These are phyloP conservation scores for Chaetomium sp. DNA, from an alignment of 2,329 filamentous ascomycete species.

Conservation along the genomic window DNA sequence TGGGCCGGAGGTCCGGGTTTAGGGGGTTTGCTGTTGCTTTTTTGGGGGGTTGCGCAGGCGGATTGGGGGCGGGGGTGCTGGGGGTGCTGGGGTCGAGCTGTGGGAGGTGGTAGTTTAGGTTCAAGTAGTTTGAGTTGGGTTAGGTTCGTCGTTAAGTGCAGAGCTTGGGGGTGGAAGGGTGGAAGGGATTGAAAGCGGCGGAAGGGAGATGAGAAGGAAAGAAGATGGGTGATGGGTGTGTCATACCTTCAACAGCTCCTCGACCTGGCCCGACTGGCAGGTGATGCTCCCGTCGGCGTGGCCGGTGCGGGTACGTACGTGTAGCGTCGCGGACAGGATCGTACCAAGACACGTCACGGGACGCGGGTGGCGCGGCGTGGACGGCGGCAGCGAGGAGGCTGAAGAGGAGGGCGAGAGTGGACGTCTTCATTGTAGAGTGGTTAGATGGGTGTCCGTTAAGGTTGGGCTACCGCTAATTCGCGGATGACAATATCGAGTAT, in stretches of 20 bases:
- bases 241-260: not conserved
- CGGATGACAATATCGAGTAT: too few species aligned
- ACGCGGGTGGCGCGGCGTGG: not conserved
- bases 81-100: not conserved
- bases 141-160: too few species aligned
- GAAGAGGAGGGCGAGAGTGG: not conserved
- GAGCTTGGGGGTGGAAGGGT: too few species aligned
- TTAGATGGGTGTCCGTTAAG: too few species aligned
- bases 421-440: constrained; percentile 5
- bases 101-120: not conserved
- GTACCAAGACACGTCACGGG: constrained; percentile 7
- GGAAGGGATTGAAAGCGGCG: not conserved
- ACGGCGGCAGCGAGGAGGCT: not conserved
- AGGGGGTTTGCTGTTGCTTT: not conserved
- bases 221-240: not conserved
- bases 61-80: not conserved
- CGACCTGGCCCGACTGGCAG: constrained; percentile 9
- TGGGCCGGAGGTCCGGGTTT: not conserved
- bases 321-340: constrained; percentile 13
- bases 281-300: constrained; percentile 11
- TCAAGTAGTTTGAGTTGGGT: too few species aligned
- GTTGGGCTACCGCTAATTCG: too few species aligned
- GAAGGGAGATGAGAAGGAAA: not conserved
- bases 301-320: constrained; percentile 19
- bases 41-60: not conserved